Conservation (phyloP, 495 filamentous ascomycete genomes). For the Podospora didyma region DNA sequence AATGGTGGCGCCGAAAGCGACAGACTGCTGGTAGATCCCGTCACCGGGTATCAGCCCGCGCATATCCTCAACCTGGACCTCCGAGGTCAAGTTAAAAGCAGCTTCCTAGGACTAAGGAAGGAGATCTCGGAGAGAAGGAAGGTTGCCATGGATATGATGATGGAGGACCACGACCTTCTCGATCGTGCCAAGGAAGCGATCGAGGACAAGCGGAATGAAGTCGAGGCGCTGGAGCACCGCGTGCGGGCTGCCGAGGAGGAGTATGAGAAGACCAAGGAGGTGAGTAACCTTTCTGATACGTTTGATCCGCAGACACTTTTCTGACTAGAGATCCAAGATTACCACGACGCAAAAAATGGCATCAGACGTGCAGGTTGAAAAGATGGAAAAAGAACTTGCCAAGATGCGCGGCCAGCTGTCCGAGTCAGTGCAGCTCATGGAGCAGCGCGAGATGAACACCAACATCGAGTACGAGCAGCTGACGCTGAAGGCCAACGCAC, state of each 20-base stretch:
- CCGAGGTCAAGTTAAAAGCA: slow-evolving; percentile 72
- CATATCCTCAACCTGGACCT: slow-evolving; percentile 85
- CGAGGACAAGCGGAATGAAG: slow-evolving; percentile 87
- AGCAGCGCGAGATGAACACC: slow-evolving; percentile 93
- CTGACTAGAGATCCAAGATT: no score
- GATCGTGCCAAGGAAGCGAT: slow-evolving; percentile 91
- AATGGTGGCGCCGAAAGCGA: slow-evolving; percentile 39
- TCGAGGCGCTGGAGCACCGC: slow-evolving; percentile 84
- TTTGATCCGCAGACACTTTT: no score
- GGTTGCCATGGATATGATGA: slow-evolving; percentile 74
- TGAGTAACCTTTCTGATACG: slow-evolving; percentile 16
- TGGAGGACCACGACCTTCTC: slow-evolving; percentile 85
- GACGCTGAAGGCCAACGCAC: slow-evolving; percentile 71
- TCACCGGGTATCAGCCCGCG: slow-evolving; percentile 82
- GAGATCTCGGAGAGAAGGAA: slow-evolving; percentile 85
- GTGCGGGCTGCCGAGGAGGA: slow-evolving; percentile 85
- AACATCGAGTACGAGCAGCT: slow-evolving; percentile 96
- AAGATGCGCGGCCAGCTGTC: slow-evolving; percentile 81
- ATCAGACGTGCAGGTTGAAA: slow-evolving; percentile 89
- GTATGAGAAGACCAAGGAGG: slow-evolving; percentile 89
- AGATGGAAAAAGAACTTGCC: slow-evolving; percentile 94
- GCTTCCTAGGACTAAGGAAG: slow-evolving; percentile 71
- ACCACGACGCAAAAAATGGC: slow-evolving; percentile 81
- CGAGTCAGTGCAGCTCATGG: slow-evolving; percentile 89
- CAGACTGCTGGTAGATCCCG: slow-evolving; percentile 73